Evolutionary conservation across 2,329 filamentous ascomycete species (phyloP).

Genomic region (Aspergillus amoenus): DNA sequence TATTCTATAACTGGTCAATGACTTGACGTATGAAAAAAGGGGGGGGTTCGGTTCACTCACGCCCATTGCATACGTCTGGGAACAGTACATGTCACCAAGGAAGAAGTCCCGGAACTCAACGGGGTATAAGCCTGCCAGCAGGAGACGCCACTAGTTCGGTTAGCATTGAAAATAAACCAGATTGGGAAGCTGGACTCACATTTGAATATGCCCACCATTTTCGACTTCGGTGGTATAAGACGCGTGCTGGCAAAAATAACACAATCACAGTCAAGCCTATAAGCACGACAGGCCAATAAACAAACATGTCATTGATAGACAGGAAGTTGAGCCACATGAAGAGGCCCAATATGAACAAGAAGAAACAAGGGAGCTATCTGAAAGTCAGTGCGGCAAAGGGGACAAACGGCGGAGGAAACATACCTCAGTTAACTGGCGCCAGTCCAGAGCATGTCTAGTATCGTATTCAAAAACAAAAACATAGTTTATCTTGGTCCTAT

Average conservation of each 20-base stretch:
- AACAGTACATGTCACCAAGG: conserved; percentile 96
- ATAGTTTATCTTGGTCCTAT: conserved; percentile 85
- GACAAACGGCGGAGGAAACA: conserved; percentile 14
- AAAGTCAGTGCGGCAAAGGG: conserved; percentile 15
- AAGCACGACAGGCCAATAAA: conserved; percentile 84
- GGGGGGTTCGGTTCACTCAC: conserved; percentile 53
- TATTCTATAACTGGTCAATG: conserved; percentile 58
- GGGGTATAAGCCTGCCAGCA: conserved; percentile 82
- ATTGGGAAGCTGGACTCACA: conserved; percentile 52
- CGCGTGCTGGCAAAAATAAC: conserved; percentile 71
- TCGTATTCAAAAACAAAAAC: conserved; percentile 97
- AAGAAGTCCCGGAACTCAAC: conserved; percentile 98
- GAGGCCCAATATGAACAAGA: conserved; percentile 71
- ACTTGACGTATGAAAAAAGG: neutral
- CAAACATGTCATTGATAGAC: conserved; percentile 66
- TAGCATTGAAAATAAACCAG: conserved; percentile 3
- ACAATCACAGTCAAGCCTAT: conserved; percentile 67
- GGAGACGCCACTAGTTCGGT: conserved; percentile 68
- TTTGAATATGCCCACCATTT: conserved; percentile 89
- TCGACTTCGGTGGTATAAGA: conserved; percentile 74
- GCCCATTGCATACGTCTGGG: conserved; percentile 83
- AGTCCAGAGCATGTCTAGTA: conserved; percentile 79
- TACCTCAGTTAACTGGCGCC: conserved; percentile 78
- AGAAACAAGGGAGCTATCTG: conserved; percentile 72
- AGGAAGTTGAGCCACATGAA: conserved; percentile 90